Base-by-base conservation (phyloP, 148 eudicot species). In the Silene latifolia region DNA sequence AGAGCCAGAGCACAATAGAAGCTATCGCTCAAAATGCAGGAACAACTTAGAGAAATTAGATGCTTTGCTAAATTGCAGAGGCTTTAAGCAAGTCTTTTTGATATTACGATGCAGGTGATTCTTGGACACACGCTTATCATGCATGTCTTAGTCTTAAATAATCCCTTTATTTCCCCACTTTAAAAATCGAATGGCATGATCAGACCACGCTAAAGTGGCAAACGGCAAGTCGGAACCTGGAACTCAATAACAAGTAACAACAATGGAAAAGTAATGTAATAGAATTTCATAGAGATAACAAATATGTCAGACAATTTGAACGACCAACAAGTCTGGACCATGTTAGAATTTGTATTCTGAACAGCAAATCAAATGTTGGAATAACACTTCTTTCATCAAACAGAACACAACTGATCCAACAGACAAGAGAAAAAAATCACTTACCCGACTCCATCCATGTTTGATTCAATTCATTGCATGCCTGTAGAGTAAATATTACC, bases 361-460 rank as follows among this genome's bases (percentile, higher is more conserved):
- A 64, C 15, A 21, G 4, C 59, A 21, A 53, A 0, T 57, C 25
- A 21, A 63, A 72, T 27, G 51, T 29, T 27, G 56, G 5, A 32
- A 35, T 69, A 7, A 44, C 59, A 56, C 71, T 56, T 24, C 60
- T 73, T 69, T 46, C 29, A 67, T 70, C 58, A 77, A 58, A 83
- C 8, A 56, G 35, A 67, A 54, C 11, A 13, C 32, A 46, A 42
- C 13, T 42, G 19, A 15, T 57, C 19, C 7, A 61, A 46, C 51
- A 48, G 65, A 61, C 53, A 58, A 10, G 24, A 66, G 67, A 58
- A 63, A 15, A 44, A 47, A 25, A 77, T 75, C 35, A 29, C 84
- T 81, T 76, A 91, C 97, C 93, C 77, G 98, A 93, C 77, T 93
- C 98, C 98, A 93, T 93, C 98, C 98, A 93, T 63, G 97, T 89